phyloP scores from a whole-genome alignment of 371 early-diverging fungal species.

The Apophysomyces trapeziformis region DNA sequence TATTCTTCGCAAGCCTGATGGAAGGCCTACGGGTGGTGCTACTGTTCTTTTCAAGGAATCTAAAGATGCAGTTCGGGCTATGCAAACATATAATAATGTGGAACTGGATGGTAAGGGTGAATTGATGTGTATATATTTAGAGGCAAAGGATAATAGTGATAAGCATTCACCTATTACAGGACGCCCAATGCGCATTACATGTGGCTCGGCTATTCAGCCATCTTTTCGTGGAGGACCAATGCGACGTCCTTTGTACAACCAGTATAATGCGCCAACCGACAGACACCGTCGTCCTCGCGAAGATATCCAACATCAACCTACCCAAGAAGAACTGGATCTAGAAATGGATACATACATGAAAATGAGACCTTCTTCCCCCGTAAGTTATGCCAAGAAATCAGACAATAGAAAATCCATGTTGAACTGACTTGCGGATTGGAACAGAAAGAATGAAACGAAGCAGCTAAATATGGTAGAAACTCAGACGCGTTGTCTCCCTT shows the following conservation, averaged over 20 bases:
- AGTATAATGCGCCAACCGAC: conserved; percentile 4
- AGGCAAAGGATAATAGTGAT: neutral
- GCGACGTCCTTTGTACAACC: conserved; percentile 22
- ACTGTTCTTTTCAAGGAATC: conserved; percentile 54
- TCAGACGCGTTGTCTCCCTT: neutral
- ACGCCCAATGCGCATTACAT: conserved; percentile 55
- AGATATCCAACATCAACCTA: conserved; percentile 37
- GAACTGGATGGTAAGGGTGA: conserved; percentile 60
- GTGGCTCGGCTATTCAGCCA: conserved; percentile 19
- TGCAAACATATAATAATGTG: conserved; percentile 60
- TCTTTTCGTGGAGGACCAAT: conserved; percentile 3
- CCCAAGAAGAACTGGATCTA: conserved; percentile 52
- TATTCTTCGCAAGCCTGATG: conserved; percentile 60
- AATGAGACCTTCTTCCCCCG: conserved; percentile 7
- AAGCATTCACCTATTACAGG: conserved; percentile 21
- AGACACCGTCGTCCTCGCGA: conserved; percentile 17
- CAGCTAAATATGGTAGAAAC: neutral
- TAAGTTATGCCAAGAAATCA: conserved; percentile 1
- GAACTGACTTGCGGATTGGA: neutral
- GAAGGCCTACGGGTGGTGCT: conserved; percentile 66
- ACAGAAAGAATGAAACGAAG: neutral
- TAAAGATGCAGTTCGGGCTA: conserved; percentile 58
- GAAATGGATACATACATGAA: conserved; percentile 59
- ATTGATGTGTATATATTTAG: conserved; percentile 1
- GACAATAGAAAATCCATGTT: neutral